These are phyloP conservation scores for Gnaphalium uliginosum DNA, from an alignment of 129 eudicot species.

Conservation along the genomic window DNA sequence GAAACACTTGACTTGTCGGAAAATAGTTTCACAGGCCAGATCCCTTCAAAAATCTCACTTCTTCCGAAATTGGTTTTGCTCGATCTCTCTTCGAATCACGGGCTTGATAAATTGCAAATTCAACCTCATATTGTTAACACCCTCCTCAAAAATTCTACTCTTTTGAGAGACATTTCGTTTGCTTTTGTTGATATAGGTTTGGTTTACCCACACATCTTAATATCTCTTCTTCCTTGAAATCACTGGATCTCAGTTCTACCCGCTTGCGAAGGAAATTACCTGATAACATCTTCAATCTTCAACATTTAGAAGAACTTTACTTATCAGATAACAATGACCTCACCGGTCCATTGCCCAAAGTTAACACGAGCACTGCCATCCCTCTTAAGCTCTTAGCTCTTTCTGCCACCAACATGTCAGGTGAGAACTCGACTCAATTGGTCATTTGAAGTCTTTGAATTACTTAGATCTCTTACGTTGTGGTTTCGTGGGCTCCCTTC, in stretches of 20 bases:
- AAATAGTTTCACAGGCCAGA: background rate
- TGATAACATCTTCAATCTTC: conserved; percentile 26
- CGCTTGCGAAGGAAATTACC: conserved; percentile 29
- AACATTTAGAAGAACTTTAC: conserved; percentile 24
- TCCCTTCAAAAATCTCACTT: background rate
- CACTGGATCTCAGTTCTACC: conserved; percentile 21
- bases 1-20: background rate
- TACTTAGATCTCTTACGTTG: background rate
- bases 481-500: background rate
- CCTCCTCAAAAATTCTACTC: conserved; percentile 11
- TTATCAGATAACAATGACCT: conserved; percentile 2
- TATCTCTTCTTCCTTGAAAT: conserved; percentile 21
- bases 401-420: background rate
- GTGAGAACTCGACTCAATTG: conserved; percentile 31
- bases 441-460: conserved; percentile 23
- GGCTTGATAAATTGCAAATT: background rate
- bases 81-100: conserved; percentile 14
- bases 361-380: conserved; percentile 13
- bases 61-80: background rate
- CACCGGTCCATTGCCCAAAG: conserved; percentile 22
- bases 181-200: background rate
- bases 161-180: conserved; percentile 7
- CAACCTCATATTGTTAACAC: background rate
- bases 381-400: conserved; percentile 19
- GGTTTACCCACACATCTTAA: conserved; percentile 12